Conservation (phyloP, 306 rosid genomes). For the Dicorynia guianensis region DNA sequence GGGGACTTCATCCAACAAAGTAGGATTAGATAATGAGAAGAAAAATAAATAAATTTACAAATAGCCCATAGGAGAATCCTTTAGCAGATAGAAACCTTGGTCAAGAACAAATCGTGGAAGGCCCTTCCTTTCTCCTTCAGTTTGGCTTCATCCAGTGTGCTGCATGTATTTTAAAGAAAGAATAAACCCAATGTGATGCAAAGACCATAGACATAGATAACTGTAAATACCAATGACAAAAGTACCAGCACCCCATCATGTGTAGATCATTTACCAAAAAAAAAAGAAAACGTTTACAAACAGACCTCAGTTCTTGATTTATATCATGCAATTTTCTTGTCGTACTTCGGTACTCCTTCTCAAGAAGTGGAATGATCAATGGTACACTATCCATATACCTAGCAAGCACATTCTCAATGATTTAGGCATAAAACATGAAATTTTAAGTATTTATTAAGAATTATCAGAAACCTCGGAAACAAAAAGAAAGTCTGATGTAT, state of each 20-base stretch:
- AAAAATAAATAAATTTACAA: slow-evolving; percentile 32
- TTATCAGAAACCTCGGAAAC: neutral
- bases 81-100: slow-evolving; percentile 66
- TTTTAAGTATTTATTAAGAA: slow-evolving; percentile 15
- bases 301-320: slow-evolving; percentile 86
- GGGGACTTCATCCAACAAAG: slow-evolving; percentile 30
- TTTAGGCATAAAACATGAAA: slow-evolving; percentile 35
- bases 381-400: slow-evolving; percentile 96
- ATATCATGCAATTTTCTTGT: slow-evolving; percentile 79
- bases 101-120: slow-evolving; percentile 90
- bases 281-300: slow-evolving; percentile 28
- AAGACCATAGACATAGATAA: slow-evolving; percentile 20
- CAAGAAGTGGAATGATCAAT: slow-evolving; percentile 93
- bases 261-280: slow-evolving; percentile 15
- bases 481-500: neutral
- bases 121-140: slow-evolving; percentile 96
- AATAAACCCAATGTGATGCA: slow-evolving; percentile 26
- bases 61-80: slow-evolving; percentile 8
- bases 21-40: slow-evolving; percentile 27
- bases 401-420: slow-evolving; percentile 48
- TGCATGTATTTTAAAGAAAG: slow-evolving; percentile 51
- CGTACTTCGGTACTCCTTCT: slow-evolving; percentile 84
- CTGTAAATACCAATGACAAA: slow-evolving; percentile 1
- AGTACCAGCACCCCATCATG: slow-evolving; percentile 5
- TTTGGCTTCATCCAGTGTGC: slow-evolving; percentile 89